These are phyloP conservation scores for Microcyclospora pomicola DNA, from an alignment of 2,329 filamentous ascomycete genomes.

Conservation along the genomic window DNA sequence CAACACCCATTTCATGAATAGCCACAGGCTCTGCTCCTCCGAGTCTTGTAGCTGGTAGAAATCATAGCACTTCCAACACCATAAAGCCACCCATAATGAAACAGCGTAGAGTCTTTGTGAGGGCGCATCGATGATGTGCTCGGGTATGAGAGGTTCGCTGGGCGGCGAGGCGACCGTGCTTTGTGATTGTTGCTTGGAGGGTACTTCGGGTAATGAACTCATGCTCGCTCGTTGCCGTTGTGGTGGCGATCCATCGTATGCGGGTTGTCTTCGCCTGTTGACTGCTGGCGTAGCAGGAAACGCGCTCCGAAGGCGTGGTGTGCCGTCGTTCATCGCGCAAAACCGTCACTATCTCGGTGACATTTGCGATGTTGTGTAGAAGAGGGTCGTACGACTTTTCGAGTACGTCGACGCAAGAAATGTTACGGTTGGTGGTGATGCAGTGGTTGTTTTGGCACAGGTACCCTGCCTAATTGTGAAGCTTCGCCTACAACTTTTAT, in stretches of 20 bases:
- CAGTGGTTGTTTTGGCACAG: no score
- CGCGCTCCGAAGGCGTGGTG: conserved; percentile 68
- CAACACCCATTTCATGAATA: conserved; percentile 86
- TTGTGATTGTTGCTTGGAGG: conserved; percentile 11
- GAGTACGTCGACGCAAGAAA: no score
- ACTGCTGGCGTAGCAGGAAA: conserved; percentile 59
- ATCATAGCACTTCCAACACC: conserved; percentile 78
- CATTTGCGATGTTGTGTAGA: no score
- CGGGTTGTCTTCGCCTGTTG: conserved; percentile 3
- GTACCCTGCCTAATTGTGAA: no score
- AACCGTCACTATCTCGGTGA: no score
- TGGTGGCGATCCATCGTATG: conserved; percentile 11
- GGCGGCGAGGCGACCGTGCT: conserved; percentile 6
- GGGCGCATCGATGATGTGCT: conserved; percentile 72
- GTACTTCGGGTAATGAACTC: conserved; percentile 3
- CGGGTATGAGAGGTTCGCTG: conserved; percentile 58
- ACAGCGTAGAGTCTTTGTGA: conserved; percentile 80
- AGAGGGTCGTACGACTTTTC: no score
- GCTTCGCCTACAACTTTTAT: not conserved
- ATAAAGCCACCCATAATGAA: conserved; percentile 60
- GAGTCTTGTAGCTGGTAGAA: conserved; percentile 66
- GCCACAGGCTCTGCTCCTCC: conserved; percentile 72
- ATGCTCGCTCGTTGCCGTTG: conserved; percentile 4
- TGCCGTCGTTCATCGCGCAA: conserved; percentile 58
- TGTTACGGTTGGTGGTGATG: no score